Evolutionary conservation across 2,329 filamentous ascomycete genomes (phyloP).

Genomic region (Alternaria sp.): DNA sequence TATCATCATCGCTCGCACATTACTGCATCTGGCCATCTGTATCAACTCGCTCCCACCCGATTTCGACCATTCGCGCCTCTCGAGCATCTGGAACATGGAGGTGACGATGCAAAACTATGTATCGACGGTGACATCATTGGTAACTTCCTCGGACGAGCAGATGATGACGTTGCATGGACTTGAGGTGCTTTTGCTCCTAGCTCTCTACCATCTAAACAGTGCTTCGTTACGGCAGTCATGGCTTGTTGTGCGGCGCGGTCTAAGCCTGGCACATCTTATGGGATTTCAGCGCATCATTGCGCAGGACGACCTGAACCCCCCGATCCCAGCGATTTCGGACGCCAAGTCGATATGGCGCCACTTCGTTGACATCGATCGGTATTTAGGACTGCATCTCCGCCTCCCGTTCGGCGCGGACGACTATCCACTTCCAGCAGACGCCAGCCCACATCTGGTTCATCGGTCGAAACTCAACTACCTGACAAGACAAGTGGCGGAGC

Average conservation of each 20-base stretch:
- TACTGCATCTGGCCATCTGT: constrained; percentile 44
- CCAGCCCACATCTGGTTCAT: constrained; percentile 27
- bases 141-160: constrained; percentile 42
- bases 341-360: constrained; percentile 39
- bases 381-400: constrained; percentile 43
- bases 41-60: constrained; percentile 42
- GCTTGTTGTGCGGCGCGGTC: constrained; percentile 41
- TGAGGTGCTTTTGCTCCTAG: constrained; percentile 41
- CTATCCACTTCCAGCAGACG: constrained; percentile 32
- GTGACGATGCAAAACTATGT: constrained; percentile 43
- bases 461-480: constrained; percentile 31
- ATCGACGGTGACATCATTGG: constrained; percentile 34
- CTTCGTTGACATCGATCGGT: constrained; percentile 41
- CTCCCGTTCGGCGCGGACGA: constrained; percentile 44
- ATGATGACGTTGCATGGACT: constrained; percentile 46
- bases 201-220: constrained; percentile 38
- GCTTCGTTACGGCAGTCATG: constrained; percentile 42
- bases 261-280: constrained; percentile 46
- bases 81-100: constrained; percentile 41
- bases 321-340: constrained; percentile 33
- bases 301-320: constrained; percentile 23
- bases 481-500: constrained; percentile 33
- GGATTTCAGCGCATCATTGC: constrained; percentile 45
- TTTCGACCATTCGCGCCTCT: constrained; percentile 35
- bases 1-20: constrained; percentile 43